Conservation (phyloP, 2,329 filamentous ascomycete species). For the Lasiodiplodia gonubiensis region DNA sequence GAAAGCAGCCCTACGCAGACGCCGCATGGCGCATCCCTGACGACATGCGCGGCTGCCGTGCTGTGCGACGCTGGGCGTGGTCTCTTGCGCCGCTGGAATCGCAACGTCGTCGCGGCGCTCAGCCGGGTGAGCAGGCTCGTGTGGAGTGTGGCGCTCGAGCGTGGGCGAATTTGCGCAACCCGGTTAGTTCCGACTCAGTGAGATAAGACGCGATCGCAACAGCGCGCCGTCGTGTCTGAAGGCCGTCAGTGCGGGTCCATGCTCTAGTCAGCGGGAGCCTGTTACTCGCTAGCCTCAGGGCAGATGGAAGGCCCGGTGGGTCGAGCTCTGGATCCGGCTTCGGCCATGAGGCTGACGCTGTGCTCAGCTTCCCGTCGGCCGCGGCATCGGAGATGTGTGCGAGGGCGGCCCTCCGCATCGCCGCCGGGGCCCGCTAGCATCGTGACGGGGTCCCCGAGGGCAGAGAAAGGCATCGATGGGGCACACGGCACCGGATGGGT, state of each 20-base stretch:
- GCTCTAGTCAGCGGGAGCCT: constrained; percentile 17
- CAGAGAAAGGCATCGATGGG: background rate
- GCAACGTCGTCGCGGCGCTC: background rate
- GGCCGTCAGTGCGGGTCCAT: constrained; percentile 27
- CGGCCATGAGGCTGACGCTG: constrained; percentile 12
- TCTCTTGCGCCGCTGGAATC: background rate
- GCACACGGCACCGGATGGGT: background rate
- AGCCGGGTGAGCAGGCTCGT: background rate
- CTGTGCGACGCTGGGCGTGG: background rate
- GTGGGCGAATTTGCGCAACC: constrained; percentile 8
- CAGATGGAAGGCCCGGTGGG: constrained; percentile 15
- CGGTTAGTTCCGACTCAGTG: constrained; percentile 23
- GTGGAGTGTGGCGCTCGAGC: constrained; percentile 14
- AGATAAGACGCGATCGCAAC: constrained; percentile 19
- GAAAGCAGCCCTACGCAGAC: constrained; percentile 27
- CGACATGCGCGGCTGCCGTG: background rate
- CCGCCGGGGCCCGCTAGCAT: background rate
- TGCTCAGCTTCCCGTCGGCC: constrained; percentile 20
- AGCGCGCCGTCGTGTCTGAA: constrained; percentile 24
- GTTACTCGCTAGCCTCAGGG: constrained; percentile 18
- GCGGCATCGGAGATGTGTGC: constrained; percentile 5
- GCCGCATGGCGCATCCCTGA: constrained; percentile 18
- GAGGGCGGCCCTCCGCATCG: background rate
- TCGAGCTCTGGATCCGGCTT: constrained; percentile 18
- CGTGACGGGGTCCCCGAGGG: background rate